Evolutionary conservation across 1,284 basidiomycete species (phyloP).

Genomic region (Rhodotorula sp.): DNA sequence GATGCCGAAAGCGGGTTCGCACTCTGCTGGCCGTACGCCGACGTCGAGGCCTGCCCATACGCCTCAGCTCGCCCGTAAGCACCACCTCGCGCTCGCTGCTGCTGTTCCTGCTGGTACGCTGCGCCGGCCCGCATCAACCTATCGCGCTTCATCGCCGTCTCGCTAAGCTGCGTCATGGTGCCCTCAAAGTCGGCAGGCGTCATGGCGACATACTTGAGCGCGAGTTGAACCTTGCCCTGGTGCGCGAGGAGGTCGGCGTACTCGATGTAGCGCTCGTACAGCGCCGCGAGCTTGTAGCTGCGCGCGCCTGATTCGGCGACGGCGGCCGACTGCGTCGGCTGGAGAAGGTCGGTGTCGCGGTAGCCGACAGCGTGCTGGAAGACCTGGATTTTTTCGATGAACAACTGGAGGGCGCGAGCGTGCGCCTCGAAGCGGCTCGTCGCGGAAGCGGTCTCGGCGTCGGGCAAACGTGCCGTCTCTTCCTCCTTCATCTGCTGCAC

Average conservation of each 20-base stretch:
- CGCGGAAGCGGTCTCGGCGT: conserved; percentile 4
- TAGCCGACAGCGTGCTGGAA: conserved; percentile 89
- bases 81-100: not conserved
- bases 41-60: too few species aligned
- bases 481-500: conserved; percentile 86
- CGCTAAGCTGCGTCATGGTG: not conserved
- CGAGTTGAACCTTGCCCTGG: conserved; percentile 83
- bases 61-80: too few species aligned
- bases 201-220: conserved; percentile 73
- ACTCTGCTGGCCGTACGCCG: not conserved
- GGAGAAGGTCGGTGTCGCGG: conserved; percentile 69
- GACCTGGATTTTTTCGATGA: conserved; percentile 94
- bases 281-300: conserved; percentile 74
- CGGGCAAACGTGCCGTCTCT: conserved; percentile 53
- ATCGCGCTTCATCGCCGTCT: conserved; percentile 23
- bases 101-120: not conserved
- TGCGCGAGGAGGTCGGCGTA: conserved; percentile 89
- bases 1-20: conserved; percentile 10
- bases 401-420: conserved; percentile 83
- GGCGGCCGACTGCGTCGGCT: conserved; percentile 51
- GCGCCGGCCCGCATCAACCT: conserved; percentile 23
- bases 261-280: conserved; percentile 94
- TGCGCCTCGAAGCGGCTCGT: conserved; percentile 68
- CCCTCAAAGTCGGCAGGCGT: conserved; percentile 71
- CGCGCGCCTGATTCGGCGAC: conserved; percentile 58